Base-by-base conservation (phyloP, 75 land plant genomes). In the Picea sitchensis region DNA sequence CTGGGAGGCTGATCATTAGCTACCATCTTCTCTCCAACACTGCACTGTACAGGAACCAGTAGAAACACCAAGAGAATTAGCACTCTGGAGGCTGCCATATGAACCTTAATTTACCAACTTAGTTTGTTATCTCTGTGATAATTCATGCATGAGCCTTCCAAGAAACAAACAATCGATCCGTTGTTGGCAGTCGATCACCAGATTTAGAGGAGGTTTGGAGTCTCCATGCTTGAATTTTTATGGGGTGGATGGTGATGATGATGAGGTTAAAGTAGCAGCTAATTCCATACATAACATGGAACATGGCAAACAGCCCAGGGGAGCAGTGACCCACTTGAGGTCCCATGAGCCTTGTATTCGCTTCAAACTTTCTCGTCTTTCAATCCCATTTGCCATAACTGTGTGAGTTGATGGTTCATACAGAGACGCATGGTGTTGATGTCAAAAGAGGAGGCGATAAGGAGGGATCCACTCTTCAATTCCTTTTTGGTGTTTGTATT, bases 251-350 rank as follows among this genome's bases (percentile, higher is more conserved):
- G 73, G 7, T 69, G 47, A 44, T 44, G 47, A 44, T 41, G 51
- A 69, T 69, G 73, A 0, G 44, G 34, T 41, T 69, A 69, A 69
- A 69, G 71, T 34, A 14, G 44, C 71, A 36, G 18, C 71, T 32
- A n/a, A 41, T 69, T 69, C 51, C 73, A 36, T 41, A 41, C 47
- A 44, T 44, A 44, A 44, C 47, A 44, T 44, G n/a, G 21, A 69
- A 69, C 73, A 69, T 69, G 51, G 73, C 73, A 69, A 69, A 69
- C 73, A 69, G 20, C 17, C 34, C 38, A 69, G 31, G 47, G 8
- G 47, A 69, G 11, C 73, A 69, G 23, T 69, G 72, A 68, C 72
- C 72, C 72, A 68, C 72, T 68, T 34, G 44, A 68, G 38, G 72
- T 17, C 67, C 67, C 67, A 64, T n/a, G 14, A 64, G 15, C 26